Evolutionary conservation across 2,329 filamentous ascomycete genomes (phyloP).

Genomic region (Cercospora beticola): DNA sequence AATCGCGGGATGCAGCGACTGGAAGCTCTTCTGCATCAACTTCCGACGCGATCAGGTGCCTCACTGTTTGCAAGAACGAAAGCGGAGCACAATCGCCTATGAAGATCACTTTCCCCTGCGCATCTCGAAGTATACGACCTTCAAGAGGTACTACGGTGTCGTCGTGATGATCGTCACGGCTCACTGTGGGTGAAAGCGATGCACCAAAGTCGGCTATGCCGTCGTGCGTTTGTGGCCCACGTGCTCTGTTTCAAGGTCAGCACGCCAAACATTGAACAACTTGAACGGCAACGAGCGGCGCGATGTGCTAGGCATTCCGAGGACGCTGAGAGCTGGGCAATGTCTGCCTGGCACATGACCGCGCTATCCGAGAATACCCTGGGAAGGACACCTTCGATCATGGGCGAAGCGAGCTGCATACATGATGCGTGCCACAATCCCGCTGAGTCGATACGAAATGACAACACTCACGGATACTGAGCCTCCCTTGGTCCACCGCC

Average conservation of each 20-base stretch:
- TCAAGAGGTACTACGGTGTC: conserved; percentile 46
- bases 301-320: not conserved
- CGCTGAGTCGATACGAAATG: not conserved
- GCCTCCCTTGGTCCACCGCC: not conserved
- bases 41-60: conserved; percentile 50
- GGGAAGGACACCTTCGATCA: not conserved
- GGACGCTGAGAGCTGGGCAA: not conserved
- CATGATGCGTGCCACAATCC: not conserved
- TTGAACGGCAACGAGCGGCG: not conserved
- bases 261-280: not conserved
- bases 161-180: conserved; percentile 34
- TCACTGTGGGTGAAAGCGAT: conserved; percentile 24
- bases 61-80: conserved; percentile 54
- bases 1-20: conserved; percentile 23
- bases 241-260: not conserved
- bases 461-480: not conserved
- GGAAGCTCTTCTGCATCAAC: conserved; percentile 41
- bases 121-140: conserved; percentile 51
- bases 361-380: not conserved
- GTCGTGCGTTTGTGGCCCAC: conserved; percentile 15
- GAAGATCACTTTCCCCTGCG: conserved; percentile 56
- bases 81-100: conserved; percentile 56
- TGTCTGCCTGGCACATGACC: not conserved
- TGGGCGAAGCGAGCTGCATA: not conserved
- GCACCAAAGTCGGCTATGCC: conserved; percentile 15